These are phyloP conservation scores for Tolypocladium sp. DNA, from an alignment of 2,329 filamentous ascomycete genomes.

Conservation along the genomic window DNA sequence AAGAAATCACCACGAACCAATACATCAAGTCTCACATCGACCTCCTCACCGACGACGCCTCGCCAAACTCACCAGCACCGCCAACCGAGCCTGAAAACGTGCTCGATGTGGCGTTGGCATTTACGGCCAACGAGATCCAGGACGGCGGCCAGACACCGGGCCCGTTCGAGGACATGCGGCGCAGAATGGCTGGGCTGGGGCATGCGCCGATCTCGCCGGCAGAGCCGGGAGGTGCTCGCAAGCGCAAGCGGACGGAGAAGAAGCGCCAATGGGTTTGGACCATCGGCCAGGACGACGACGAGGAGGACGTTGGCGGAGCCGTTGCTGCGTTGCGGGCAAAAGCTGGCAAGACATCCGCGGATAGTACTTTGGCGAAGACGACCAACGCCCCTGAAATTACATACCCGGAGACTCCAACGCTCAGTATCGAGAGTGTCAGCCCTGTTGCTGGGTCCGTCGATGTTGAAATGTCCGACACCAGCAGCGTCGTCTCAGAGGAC, in stretches of 20 bases:
- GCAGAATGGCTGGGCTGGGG: conserved; percentile 42
- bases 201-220: conserved; percentile 31
- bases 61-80: conserved; percentile 32
- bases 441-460: conserved; percentile 24
- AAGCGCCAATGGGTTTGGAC: conserved; percentile 59
- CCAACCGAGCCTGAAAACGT: conserved; percentile 27
- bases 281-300: conserved; percentile 44
- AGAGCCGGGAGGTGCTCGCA: conserved; percentile 36
- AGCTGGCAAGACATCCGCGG: not conserved
- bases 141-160: conserved; percentile 55
- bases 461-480: conserved; percentile 41
- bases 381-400: conserved; percentile 6
- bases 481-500: conserved; percentile 27
- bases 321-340: conserved; percentile 27
- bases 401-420: conserved; percentile 25
- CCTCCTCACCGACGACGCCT: conserved; percentile 48
- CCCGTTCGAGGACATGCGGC: conserved; percentile 54
- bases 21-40: conserved; percentile 57
- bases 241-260: conserved; percentile 47
- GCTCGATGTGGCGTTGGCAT: conserved; percentile 41
- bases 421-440: conserved; percentile 29
- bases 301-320: conserved; percentile 32
- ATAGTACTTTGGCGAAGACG: conserved; percentile 9
- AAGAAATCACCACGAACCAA: conserved; percentile 54
- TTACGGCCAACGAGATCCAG: conserved; percentile 43